Base-by-base conservation (phyloP, 2,329 filamentous ascomycete species). In the Cladosporium sp. region DNA sequence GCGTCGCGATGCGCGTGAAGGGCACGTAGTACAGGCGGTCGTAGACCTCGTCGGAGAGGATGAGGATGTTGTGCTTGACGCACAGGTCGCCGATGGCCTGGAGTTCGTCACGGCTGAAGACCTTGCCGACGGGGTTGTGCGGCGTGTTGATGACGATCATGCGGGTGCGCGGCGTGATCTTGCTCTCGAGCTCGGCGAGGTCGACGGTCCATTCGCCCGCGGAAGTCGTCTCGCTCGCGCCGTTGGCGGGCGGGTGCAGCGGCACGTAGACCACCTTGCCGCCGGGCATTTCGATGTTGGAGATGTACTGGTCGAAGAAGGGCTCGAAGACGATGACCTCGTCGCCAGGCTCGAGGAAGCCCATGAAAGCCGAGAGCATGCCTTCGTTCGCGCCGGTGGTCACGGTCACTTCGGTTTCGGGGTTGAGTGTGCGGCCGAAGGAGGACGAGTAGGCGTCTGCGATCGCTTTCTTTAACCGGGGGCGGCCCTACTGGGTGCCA, bases 301-400 rank as follows among this genome's bases (percentile, higher is more conserved):
- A 90, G 61, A 98, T 95, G 70, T 97, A 95, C 84, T 98, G 93
- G 72, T 98, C 93, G 68, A 97, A 98, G 74, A 96, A 98, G 9
- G 93, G 93, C 74, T 98, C 93, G 68, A 98, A 96, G 53, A 98
- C 81, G 60, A 98, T 96, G 59, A 96, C 93, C 71, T 98, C 93
- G 66, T 98, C 93, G 10, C 89, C 93, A 1, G 82, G 80, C 71
- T 98, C 93, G 54, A 98, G 84, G 63, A 98, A 98, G 2, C 82
- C 93, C 93, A 98, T 97, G 67, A 98, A 97, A 0, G 91, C 93
- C 67, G 88, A 92, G 59, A 98, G 77, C 89, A 97, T 97, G 63
- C 89, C 86, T 73, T 95, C 88, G 64, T 95, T 95, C 38, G 89
- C 88, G 41, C 88, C 88, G 0, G 92, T 97, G 4, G 93, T 97